Conservation (phyloP, 1,284 basidiomycete species). For the Sporisorium graminicola region DNA sequence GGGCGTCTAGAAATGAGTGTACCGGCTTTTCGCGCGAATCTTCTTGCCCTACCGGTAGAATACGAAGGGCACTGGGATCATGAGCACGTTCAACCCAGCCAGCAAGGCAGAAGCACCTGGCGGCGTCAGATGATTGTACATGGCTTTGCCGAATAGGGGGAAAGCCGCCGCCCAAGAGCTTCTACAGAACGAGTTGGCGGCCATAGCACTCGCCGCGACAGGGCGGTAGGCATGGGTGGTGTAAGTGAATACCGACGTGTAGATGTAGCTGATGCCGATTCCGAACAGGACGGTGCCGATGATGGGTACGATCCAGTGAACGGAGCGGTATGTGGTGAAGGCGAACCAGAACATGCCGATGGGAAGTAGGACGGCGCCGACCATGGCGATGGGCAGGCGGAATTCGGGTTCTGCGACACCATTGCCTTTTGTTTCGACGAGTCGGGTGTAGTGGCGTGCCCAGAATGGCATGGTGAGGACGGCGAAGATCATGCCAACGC, state of each 20-base stretch:
- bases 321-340: slow-evolving; percentile 48
- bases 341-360: slow-evolving; percentile 60
- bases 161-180: slow-evolving; percentile 39
- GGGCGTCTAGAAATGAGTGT: slow-evolving; percentile 24
- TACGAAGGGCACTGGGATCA: slow-evolving; percentile 56
- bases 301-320: slow-evolving; percentile 59
- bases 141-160: slow-evolving; percentile 50
- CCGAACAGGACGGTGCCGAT: slow-evolving; percentile 47
- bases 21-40: slow-evolving; percentile 49
- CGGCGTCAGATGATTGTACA: slow-evolving; percentile 45
- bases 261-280: slow-evolving; percentile 50
- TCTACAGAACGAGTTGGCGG: slow-evolving; percentile 52
- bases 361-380: slow-evolving; percentile 38
- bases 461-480: slow-evolving; percentile 71
- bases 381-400: slow-evolving; percentile 53
- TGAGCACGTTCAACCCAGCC: slow-evolving; percentile 48
- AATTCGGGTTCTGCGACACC: slow-evolving; percentile 57
- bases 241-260: slow-evolving; percentile 47
- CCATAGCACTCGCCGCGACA: slow-evolving; percentile 57
- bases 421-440: slow-evolving; percentile 74
- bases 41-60: slow-evolving; percentile 53
- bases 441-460: slow-evolving; percentile 71
- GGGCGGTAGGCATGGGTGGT: slow-evolving; percentile 47
- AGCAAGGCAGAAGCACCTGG: slow-evolving; percentile 42
- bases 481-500: slow-evolving; percentile 47